Base-by-base conservation (phyloP, 805 yeast species). In the Lipomyces anomalus region DNA sequence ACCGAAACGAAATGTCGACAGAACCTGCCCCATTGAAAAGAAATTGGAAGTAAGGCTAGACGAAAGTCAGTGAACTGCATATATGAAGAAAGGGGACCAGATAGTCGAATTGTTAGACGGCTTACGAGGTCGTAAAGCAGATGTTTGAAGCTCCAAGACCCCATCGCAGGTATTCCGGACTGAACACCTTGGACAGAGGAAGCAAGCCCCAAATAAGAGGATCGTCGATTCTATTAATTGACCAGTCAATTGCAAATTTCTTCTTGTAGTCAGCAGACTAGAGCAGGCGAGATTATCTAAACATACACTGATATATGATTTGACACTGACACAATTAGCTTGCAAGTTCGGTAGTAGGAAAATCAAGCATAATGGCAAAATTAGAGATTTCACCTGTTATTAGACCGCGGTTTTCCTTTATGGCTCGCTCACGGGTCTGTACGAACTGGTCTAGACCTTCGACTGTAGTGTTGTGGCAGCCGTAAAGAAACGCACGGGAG, bases 141-240 rank as follows among this genome's bases (percentile, higher is more conserved):
- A 90, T 77, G 62, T 92, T 89, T 41, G 82, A 78, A 7, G 98
- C 98, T 0, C 95, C 98, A 44, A 92, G 70, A 4, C 96, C 89
- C 97, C 97, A 90, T 58, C 98, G 73, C 43, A 87, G 77, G 43
- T 76, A 74, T 51, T 79, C 83, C 16, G 84, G 67, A 45, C 78
- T 76, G 11, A 68, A 64, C 55, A 77, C 83, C 55, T 75, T 76
- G 32, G 78, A 71, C 76, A 80, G 73, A 0, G 97, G 95, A 47
- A 89, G 69, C 29, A 83, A 76, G 0, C 94, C 95, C 85, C 94
- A 90, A 36, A 86, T 67, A 29, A 84, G 73, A 0, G 98, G 98
- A 60, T 90, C 98, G 62, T 90, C 98, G 21, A 87, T 84, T 3
- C 69, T 56, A 36, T 20, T n/a, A 9, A 6, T 5, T 4, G 20